These are phyloP conservation scores for Claviceps quebecensis DNA, from an alignment of 2,329 filamentous ascomycete species.

Conservation along the genomic window DNA sequence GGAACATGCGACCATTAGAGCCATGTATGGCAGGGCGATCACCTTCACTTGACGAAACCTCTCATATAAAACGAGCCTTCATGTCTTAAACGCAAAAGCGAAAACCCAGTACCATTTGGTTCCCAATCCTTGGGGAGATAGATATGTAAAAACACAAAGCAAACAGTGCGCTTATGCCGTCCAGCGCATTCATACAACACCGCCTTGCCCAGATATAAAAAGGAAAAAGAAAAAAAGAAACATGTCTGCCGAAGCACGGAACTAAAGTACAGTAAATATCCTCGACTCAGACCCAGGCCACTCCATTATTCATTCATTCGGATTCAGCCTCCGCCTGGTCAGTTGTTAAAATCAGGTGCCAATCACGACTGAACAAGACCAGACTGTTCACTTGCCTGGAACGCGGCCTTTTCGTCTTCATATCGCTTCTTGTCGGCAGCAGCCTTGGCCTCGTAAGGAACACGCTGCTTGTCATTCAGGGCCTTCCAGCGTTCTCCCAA, in stretches of 20 bases:
- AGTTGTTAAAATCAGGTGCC: background rate
- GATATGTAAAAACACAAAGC: background rate
- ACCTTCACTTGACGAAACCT: too few relatives aligned
- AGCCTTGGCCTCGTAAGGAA: conserved; percentile 93
- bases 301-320: conserved; percentile 15
- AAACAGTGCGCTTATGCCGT: conserved; percentile 19
- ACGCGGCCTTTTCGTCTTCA: conserved; percentile 92
- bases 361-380: too few relatives aligned
- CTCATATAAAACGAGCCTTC: too few relatives aligned
- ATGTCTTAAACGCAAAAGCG: conserved; percentile 15
- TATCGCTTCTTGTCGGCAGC: conserved; percentile 97
- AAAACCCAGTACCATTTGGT: conserved; percentile 20
- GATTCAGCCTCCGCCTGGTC: conserved; percentile 44
- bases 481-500: conserved; percentile 99
- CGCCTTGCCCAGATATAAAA: conserved; percentile 18
- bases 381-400: conserved; percentile 53
- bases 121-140: conserved; percentile 12
- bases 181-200: conserved; percentile 28
- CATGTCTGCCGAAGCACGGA: conserved; percentile 9
- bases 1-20: too few relatives aligned
- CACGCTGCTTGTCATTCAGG: conserved; percentile 80
- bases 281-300: conserved; percentile 3
- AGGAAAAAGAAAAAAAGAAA: conserved; percentile 19
- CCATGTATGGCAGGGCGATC: too few relatives aligned
- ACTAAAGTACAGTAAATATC: conserved; percentile 7